Evolutionary conservation across 306 rosid genomes (phyloP).

Genomic region (Trifolium subterraneum): DNA sequence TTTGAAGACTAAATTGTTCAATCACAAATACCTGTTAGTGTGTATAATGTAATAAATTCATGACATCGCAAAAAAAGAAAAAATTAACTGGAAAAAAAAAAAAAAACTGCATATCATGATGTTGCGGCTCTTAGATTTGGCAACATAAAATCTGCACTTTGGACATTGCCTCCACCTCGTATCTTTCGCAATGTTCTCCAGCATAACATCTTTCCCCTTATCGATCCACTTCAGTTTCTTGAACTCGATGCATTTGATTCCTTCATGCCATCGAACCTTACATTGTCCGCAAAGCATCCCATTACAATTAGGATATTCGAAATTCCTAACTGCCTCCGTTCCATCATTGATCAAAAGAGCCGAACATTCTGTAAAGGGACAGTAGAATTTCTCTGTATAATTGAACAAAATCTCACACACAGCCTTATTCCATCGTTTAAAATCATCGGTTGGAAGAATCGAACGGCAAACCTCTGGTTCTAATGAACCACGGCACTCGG

Average conservation of each 20-base stretch:
- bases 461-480: constrained; percentile 35
- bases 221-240: constrained; percentile 43
- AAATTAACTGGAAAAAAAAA: neutral
- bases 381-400: constrained; percentile 38
- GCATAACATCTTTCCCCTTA: constrained; percentile 43
- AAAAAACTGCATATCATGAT: constrained; percentile 51
- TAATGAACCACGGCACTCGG: constrained; percentile 39
- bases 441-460: constrained; percentile 25
- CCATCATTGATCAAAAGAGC: constrained; percentile 46
- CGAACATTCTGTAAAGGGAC: constrained; percentile 51
- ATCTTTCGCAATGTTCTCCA: constrained; percentile 37
- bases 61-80: neutral
- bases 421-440: constrained; percentile 52
- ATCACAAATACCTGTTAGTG: too few species aligned
- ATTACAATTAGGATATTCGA: constrained; percentile 47
- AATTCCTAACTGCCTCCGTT: constrained; percentile 3
- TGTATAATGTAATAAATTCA: too few species aligned
- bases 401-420: constrained; percentile 42
- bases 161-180: constrained; percentile 50
- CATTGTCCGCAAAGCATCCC: constrained; percentile 48
- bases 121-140: constrained; percentile 40
- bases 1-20: too few species aligned
- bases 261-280: constrained; percentile 52
- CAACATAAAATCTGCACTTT: constrained; percentile 43
- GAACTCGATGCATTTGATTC: constrained; percentile 37